phyloP scores from a whole-genome alignment of 345 rosid species.

The Populus simonii region DNA sequence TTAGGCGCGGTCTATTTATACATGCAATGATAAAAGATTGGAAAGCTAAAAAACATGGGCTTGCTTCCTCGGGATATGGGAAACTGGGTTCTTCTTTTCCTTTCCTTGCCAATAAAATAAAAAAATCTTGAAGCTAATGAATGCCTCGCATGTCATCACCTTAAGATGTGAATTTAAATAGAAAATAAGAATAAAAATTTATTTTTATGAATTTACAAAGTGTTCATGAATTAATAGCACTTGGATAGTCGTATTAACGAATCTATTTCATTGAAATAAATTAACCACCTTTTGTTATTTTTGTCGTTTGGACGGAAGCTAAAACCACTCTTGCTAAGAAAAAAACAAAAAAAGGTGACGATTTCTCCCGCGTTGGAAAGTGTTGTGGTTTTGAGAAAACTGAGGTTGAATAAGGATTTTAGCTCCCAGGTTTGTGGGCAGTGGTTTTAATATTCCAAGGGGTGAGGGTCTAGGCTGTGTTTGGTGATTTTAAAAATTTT shows the following conservation, averaged over 20 bases:
- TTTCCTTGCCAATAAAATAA: not conserved
- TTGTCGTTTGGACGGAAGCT: not conserved
- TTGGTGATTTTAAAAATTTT: no score
- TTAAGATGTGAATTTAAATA: no score
- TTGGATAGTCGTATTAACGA: no score
- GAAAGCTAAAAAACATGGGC: not conserved
- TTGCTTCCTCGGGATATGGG: not conserved
- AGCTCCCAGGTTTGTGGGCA: slow-evolving; percentile 19
- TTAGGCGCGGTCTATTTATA: not conserved
- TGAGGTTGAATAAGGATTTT: not conserved
- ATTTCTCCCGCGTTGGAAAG: not conserved
- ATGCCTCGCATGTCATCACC: no score
- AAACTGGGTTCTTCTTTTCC: not conserved
- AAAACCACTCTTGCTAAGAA: not conserved
- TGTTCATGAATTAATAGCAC: no score
- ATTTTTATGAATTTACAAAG: no score
- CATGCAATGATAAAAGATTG: no score
- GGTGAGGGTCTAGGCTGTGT: not conserved
- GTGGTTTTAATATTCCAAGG: slow-evolving; percentile 7
- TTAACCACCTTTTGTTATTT: no score
- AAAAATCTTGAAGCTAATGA: no score
- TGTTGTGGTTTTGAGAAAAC: slow-evolving; percentile 9
- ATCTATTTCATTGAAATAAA: no score
- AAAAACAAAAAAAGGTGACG: not conserved
- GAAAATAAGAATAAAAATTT: no score